Evolutionary conservation across 805 yeast genomes (phyloP).

Genomic region (Yarrowia hollandica): DNA sequence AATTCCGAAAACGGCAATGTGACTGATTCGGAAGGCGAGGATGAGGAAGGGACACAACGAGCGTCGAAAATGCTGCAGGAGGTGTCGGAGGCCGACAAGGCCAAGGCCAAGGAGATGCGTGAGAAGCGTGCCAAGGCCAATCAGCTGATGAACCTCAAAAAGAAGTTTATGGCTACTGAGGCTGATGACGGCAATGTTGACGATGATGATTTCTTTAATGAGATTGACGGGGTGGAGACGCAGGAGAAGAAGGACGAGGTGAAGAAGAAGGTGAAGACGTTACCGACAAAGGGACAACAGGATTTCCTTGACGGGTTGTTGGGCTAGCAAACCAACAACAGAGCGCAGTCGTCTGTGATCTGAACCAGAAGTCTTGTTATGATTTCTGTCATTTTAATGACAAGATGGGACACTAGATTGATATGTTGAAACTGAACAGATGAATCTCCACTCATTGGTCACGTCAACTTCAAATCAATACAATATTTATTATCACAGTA

Average conservation of each 20-base stretch:
- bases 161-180: slow-evolving; percentile 9
- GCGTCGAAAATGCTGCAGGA: slow-evolving; percentile 8
- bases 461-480: no score
- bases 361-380: not conserved
- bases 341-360: no score
- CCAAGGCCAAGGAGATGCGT: slow-evolving; percentile 6
- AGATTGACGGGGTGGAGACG: slow-evolving; percentile 31
- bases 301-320: slow-evolving; percentile 16
- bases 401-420: no score
- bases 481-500: no score
- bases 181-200: slow-evolving; percentile 31
- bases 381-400: no score
- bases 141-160: slow-evolving; percentile 7
- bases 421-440: no score
- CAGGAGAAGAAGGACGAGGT: not conserved
- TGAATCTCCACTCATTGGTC: no score
- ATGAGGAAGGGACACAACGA: not conserved
- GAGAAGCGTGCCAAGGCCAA: not conserved
- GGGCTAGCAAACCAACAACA: not conserved
- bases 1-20: not conserved
- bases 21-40: not conserved
- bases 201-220: slow-evolving; percentile 35
- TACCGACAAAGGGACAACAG: slow-evolving; percentile 13
- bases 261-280: not conserved
- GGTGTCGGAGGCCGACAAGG: slow-evolving; percentile 3